A percentile compares a stretch with the other conserved stretches of the same genome.
Conservation (phyloP, 805 yeast genomes). For the Suhomyces canberraensis region DNA sequence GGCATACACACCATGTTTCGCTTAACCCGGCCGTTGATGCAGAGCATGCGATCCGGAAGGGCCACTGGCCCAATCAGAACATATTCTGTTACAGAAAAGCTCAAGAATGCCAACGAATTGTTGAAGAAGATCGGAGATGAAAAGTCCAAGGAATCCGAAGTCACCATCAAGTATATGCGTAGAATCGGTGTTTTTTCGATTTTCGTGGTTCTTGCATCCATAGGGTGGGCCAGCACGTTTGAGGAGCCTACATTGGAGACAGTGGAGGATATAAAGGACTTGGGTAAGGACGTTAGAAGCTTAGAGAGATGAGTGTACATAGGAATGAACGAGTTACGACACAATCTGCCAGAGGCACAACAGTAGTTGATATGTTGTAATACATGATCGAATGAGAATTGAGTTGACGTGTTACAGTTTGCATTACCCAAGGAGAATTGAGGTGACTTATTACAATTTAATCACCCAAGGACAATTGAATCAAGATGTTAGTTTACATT, state of each 20-base stretch:
- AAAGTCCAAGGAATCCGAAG: conserved; percentile 26
- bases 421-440: no score
- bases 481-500: no score
- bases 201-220: conserved; percentile 24
- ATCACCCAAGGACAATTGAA: no score
- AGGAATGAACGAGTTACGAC: no score
- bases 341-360: no score
- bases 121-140: conserved; percentile 35
- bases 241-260: conserved; percentile 4
- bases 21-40: neutral
- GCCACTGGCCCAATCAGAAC: neutral
- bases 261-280: conserved; percentile 11
- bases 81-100: conserved; percentile 15
- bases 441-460: no score
- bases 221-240: conserved; percentile 25
- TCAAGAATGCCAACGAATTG: conserved; percentile 19
- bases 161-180: conserved; percentile 22
- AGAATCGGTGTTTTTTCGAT: conserved; percentile 25
- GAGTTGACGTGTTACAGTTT: no score
- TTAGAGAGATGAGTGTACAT: neutral
- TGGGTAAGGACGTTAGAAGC: conserved; percentile 20
- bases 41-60: neutral
- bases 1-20: neutral
- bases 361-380: no score
- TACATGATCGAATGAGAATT: no score